Base-by-base conservation (phyloP, 1,284 basidiomycete genomes). In the Cystobasidium pallidum region DNA sequence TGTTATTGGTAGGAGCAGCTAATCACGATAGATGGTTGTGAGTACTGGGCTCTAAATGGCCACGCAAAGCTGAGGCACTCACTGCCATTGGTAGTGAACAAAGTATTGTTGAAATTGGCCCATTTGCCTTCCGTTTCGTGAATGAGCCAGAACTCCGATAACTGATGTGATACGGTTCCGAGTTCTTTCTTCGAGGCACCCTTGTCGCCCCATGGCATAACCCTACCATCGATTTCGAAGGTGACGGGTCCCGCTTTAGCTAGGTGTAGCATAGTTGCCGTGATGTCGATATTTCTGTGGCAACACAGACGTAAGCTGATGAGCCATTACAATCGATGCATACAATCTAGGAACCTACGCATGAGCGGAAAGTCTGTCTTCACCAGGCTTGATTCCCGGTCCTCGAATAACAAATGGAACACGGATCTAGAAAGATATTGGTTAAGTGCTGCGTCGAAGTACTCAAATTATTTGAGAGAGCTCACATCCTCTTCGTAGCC, bases 141-240 rank as follows among this genome's bases (percentile, higher is more conserved):
- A 39, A 39, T 2, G 78, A n/a, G 77, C 79, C 80, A 80, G 73
- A 78, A 80, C 73, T 80, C 80, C 54, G 68, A 70, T 3, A 79
- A 66, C 3, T 75, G 73, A 71, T 79, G 77, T 19, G 75, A 64
- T n/a, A 51, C 65, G 0, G 77, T 32, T 8, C 62, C 62, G 11
- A 51, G 10, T 30, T 47, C 43, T 34, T 64, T 64, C 62, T 64
- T 64, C 2, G 62, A 64, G 45, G 62, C 62, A 15, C 62, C 62
- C 15, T 51, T 47, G 11, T 51, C 30, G 1, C 62, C 62, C 62
- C 62, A 64, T 13, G 62, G 62, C 62, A 81, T 78, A 26, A 66
- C 45, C 6, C 67, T 43, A 0, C 80, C 80, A 62, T 81, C 79
- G 41, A 79, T 72, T 11, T 77, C 74, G 61, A 78, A 79, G 52